Conservation (phyloP, 257 asterid species). For the Plantago major region DNA sequence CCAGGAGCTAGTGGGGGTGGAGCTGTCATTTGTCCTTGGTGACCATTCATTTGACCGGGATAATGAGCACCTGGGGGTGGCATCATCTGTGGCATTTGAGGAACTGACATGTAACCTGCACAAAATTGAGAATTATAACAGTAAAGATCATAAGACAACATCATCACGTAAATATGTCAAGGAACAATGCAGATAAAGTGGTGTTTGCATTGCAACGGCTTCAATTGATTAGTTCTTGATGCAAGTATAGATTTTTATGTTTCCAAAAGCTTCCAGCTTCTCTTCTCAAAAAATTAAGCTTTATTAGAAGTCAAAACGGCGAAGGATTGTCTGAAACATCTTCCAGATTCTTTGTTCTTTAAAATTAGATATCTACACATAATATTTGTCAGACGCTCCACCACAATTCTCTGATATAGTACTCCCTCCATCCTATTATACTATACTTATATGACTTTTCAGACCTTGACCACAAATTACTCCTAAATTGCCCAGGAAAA, state of each 20-base stretch:
- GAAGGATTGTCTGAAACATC: too few relatives aligned
- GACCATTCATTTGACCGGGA: conserved; percentile 67
- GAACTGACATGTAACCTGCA: conserved; percentile 52
- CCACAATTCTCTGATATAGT: too few relatives aligned
- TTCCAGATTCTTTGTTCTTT: too few relatives aligned
- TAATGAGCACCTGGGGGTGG: conserved; percentile 65
- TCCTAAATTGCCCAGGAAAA: too few relatives aligned
- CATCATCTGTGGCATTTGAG: conserved; percentile 55
- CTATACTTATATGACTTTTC: too few relatives aligned
- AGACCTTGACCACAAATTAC: too few relatives aligned
- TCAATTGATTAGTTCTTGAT: not conserved
- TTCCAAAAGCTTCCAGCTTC: too few relatives aligned
- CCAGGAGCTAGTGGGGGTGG: conserved; percentile 61
- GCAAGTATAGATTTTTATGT: not conserved
- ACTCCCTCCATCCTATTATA: too few relatives aligned
- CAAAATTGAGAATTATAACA: not conserved
- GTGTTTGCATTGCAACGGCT: not conserved
- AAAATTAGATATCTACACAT: too few relatives aligned
- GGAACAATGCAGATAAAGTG: not conserved
- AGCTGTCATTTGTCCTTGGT: conserved; percentile 51
- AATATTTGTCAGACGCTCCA: too few relatives aligned
- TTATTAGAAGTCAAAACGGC: too few relatives aligned
- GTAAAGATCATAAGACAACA: not conserved
- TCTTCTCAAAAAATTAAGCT: too few relatives aligned
- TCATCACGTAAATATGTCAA: not conserved